A percentile compares a stretch with the other conserved stretches of the same genome.
These are phyloP conservation scores for Ophiostoma quercus DNA, from an alignment of 2,329 filamentous ascomycete genomes.

Conservation along the genomic window DNA sequence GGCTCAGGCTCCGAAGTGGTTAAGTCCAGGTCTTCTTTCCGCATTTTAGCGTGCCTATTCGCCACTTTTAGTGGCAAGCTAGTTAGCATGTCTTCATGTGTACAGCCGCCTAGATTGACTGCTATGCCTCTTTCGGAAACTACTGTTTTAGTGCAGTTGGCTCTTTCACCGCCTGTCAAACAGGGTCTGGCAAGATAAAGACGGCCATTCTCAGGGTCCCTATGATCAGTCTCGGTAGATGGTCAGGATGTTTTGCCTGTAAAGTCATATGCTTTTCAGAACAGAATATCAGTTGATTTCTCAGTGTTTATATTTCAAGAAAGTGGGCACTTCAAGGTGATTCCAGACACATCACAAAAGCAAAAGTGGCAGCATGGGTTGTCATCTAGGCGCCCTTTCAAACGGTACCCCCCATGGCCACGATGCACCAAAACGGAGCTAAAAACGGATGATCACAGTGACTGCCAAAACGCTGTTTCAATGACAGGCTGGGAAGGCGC, in stretches of 20 bases:
- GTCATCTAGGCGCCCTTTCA: background rate
- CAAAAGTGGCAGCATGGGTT: background rate
- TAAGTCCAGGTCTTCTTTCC: slow-evolving; percentile 1
- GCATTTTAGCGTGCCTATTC: background rate
- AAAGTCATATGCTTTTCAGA: background rate
- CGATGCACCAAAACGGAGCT: background rate
- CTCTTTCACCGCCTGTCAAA: background rate
- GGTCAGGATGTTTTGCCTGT: background rate
- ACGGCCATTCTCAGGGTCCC: background rate
- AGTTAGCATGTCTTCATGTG: background rate
- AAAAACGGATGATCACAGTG: background rate
- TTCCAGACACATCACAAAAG: background rate
- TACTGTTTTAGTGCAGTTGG: slow-evolving; percentile 2
- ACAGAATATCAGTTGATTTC: background rate
- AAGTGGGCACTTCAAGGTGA: background rate
- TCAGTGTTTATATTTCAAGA: background rate
- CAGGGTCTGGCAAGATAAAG: background rate
- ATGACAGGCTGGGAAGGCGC: background rate
- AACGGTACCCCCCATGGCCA: background rate
- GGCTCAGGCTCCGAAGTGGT: background rate
- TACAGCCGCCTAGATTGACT: background rate
- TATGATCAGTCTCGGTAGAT: background rate
- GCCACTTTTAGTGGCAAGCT: background rate
- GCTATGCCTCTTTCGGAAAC: slow-evolving; percentile 1
- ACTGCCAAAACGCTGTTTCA: background rate